Conservation (phyloP, 192 early-diverging fungal species). For the Kickxella alabastrina region DNA sequence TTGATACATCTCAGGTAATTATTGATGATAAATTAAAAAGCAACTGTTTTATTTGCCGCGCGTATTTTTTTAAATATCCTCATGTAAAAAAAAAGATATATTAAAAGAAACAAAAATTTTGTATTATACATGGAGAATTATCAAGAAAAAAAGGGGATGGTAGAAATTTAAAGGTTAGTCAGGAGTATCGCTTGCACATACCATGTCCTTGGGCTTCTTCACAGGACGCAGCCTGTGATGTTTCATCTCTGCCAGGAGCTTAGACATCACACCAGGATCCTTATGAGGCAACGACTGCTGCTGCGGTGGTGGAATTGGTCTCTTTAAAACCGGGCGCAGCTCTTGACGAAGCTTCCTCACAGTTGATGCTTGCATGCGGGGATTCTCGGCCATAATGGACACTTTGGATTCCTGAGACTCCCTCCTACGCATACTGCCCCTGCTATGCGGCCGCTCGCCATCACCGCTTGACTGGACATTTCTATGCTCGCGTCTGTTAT, state of each 20-base stretch:
- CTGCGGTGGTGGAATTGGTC: background rate
- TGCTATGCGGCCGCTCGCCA: conserved; percentile 6
- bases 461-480: background rate
- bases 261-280: conserved; percentile 43
- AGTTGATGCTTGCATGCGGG: background rate
- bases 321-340: conserved; percentile 9
- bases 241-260: conserved; percentile 46
- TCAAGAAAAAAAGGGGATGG: too few relatives aligned
- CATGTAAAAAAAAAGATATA: too few relatives aligned
- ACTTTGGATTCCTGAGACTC: conserved; percentile 1
- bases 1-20: too few relatives aligned
- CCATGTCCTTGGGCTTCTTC: conserved; percentile 46
- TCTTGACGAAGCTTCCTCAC: conserved; percentile 15
- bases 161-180: too few relatives aligned
- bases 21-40: too few relatives aligned
- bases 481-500: background rate
- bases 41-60: too few relatives aligned
- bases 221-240: conserved; percentile 35
- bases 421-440: conserved; percentile 1
- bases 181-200: too few relatives aligned
- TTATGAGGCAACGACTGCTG: conserved; percentile 26
- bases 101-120: too few relatives aligned
- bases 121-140: too few relatives aligned
- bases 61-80: too few relatives aligned
- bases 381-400: background rate